phyloP scores from a whole-genome alignment of 2,329 filamentous ascomycete species.

The Aspergillus sp. region DNA sequence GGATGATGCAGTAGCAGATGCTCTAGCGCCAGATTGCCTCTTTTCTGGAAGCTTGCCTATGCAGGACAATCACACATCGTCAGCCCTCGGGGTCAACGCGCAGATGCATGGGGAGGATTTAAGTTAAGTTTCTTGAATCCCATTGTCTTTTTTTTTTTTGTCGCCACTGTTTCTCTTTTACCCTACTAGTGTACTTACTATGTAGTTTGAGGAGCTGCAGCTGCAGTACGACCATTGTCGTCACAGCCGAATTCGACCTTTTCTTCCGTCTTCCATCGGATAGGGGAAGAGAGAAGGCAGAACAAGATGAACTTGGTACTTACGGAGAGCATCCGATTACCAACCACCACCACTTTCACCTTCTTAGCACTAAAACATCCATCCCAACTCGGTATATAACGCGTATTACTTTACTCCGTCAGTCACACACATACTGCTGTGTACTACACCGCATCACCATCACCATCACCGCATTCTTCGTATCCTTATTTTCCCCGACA shows the following conservation, averaged over 20 bases:
- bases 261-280: not conserved
- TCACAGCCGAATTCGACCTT: not conserved
- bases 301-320: not conserved
- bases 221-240: not conserved
- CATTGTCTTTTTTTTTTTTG: not conserved
- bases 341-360: not conserved
- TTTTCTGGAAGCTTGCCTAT: constrained; percentile 5
- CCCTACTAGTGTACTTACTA: not conserved
- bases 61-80: constrained; percentile 2
- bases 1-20: not conserved
- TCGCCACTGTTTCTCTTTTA: not conserved
- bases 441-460: not conserved
- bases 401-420: not conserved
- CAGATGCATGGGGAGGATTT: not conserved
- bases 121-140: not conserved
- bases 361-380: not conserved
- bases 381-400: not conserved
- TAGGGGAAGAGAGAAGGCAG: not conserved
- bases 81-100: not conserved
- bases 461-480: not conserved
- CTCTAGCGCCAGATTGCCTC: constrained; percentile 3
- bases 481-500: not conserved
- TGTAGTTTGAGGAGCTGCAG: not conserved
- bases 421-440: not conserved
- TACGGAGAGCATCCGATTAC: not conserved